Conservation (phyloP, 2,329 filamentous ascomycete genomes). For the Diaporthe citri region DNA sequence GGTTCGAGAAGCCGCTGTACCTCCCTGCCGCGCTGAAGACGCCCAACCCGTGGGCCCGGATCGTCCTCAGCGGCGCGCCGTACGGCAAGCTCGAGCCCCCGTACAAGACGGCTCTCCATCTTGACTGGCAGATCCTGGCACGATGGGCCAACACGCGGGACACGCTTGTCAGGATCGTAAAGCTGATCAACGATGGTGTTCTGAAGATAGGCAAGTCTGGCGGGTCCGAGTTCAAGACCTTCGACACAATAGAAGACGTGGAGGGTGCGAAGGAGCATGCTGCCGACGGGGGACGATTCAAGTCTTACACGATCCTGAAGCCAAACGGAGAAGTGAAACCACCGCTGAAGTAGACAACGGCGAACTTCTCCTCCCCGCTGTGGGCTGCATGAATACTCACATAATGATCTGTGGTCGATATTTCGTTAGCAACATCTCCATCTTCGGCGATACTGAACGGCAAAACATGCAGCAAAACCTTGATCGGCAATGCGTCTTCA, state of each 20-base stretch:
- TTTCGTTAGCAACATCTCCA: neutral
- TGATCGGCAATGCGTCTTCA: neutral
- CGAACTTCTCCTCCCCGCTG: neutral
- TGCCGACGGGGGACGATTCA: neutral
- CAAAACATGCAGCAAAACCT: neutral
- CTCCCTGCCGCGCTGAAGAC: neutral
- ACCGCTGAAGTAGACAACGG: neutral
- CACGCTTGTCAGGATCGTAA: constrained; percentile 3
- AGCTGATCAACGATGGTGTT: constrained; percentile 1
- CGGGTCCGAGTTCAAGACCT: neutral
- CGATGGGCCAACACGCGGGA: constrained; percentile 18
- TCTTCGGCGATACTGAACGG: no score
- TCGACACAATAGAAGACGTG: constrained; percentile 6
- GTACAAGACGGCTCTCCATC: neutral
- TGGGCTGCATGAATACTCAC: neutral
- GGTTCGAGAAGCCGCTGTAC: constrained; percentile 20
- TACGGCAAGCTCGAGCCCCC: constrained; percentile 1
- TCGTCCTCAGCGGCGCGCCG: constrained; percentile 16
- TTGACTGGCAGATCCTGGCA: constrained; percentile 15
- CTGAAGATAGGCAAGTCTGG: constrained; percentile 7
- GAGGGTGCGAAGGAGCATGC: neutral
- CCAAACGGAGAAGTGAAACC: neutral
- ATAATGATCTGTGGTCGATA: neutral
- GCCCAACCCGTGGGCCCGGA: neutral
- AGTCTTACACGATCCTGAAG: neutral